Evolutionary conservation across 768 basidiomycete genomes (phyloP).

Genomic region (Collybia nuda): DNA sequence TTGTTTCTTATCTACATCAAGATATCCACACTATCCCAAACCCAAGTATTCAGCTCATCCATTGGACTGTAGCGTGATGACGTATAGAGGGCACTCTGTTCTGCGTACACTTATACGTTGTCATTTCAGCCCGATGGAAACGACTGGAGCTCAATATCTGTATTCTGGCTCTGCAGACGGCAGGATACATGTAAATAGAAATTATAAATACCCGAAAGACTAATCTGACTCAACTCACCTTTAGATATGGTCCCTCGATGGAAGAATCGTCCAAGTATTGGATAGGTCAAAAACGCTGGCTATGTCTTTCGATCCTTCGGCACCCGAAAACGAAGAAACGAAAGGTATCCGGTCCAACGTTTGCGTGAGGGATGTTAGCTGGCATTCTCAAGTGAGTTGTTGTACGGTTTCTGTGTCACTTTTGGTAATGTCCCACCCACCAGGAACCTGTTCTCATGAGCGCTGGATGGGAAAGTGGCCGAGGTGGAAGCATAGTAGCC

Average conservation of each 20-base stretch:
- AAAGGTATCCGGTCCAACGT: constrained; percentile 29
- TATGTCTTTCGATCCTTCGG: constrained; percentile 73
- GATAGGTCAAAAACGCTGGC: constrained; percentile 77
- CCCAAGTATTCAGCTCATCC: constrained; percentile 71
- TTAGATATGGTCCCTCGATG: constrained; percentile 97
- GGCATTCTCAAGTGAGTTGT: constrained; percentile 77
- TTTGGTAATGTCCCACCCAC: background rate
- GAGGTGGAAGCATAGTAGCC: constrained; percentile 76
- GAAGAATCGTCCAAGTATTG: constrained; percentile 76
- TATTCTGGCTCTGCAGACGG: constrained; percentile 93
- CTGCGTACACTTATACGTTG: constrained; percentile 92
- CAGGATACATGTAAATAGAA: constrained; percentile 66
- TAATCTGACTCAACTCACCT: constrained; percentile 3
- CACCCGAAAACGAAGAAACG: constrained; percentile 39
- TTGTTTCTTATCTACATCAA: constrained; percentile 19
- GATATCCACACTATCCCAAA: constrained; percentile 66
- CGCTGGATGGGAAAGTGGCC: constrained; percentile 78
- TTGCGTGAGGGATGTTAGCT: constrained; percentile 92
- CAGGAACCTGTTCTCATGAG: constrained; percentile 91
- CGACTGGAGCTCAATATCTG: constrained; percentile 90
- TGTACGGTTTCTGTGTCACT: background rate
- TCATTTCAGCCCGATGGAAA: constrained; percentile 91
- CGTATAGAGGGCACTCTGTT: constrained; percentile 89
- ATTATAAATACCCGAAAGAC: constrained; percentile 3
- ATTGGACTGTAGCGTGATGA: constrained; percentile 92